Conservation (phyloP, 2,329 filamentous ascomycete species). For the Aureobasidium sp. region DNA sequence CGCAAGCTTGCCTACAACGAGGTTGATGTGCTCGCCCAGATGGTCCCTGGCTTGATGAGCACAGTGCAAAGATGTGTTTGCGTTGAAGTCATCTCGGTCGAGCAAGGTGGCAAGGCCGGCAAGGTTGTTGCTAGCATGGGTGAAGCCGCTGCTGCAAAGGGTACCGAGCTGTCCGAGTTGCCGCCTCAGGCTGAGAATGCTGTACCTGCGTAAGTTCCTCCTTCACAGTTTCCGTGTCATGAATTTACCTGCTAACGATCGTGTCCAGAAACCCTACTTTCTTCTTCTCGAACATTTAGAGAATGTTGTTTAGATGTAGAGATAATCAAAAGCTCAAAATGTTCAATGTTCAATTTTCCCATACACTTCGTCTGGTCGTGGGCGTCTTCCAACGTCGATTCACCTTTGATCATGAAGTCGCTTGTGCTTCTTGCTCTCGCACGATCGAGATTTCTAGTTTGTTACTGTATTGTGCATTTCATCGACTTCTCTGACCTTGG, state of each 20-base stretch:
- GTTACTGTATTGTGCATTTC: too few relatives aligned
- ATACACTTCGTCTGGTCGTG: too few relatives aligned
- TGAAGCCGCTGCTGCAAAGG: conserved; percentile 37
- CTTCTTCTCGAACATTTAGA: conserved; percentile 51
- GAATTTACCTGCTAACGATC: background rate
- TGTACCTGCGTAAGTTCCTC: conserved; percentile 51
- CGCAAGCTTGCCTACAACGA: conserved; percentile 85
- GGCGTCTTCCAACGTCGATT: too few relatives aligned
- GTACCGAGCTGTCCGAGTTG: conserved; percentile 50
- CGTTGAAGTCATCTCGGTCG: conserved; percentile 63
- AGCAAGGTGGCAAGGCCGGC: conserved; percentile 60
- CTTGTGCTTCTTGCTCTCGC: too few relatives aligned
- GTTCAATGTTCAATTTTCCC: background rate
- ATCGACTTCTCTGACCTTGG: too few relatives aligned
- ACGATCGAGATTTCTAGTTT: too few relatives aligned
- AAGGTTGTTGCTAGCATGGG: conserved; percentile 45
- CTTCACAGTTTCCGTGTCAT: background rate
- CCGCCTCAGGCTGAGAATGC: conserved; percentile 60
- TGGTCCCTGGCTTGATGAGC: conserved; percentile 71
- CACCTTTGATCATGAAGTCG: too few relatives aligned
- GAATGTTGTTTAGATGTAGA: background rate
- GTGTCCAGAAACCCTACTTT: conserved; percentile 43
- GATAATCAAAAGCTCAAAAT: background rate
- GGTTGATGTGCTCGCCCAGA: conserved; percentile 62
- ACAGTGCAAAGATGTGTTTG: conserved; percentile 59